Base-by-base conservation (phyloP, 805 yeast species). In the Metschnikowia cerradonensis region DNA sequence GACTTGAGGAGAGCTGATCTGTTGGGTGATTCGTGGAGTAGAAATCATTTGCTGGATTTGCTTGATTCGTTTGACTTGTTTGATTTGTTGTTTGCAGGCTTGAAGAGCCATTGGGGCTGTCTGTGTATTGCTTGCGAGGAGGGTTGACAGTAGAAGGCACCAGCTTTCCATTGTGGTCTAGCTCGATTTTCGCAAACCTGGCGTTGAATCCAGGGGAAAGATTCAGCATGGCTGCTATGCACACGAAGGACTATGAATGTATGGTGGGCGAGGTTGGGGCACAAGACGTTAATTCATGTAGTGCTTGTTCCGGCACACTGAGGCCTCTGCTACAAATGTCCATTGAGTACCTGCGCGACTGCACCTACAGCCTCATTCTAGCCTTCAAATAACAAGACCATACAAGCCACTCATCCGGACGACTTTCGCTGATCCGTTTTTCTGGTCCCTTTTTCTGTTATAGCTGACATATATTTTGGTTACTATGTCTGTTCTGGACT, bases 161-260 rank as follows among this genome's bases (percentile, higher is more conserved):
- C 37, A 40, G 44, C 26, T 44, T 20, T 26, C 30, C 22, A 6
- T 41, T 17, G 14, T 47, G 26, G 32, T 58, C 60, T 45, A 70
- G 64, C 49, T 58, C 62, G 31, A 70, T 68, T 42, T 57, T 59
- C 36, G 74, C 65, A 52, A 70, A 67, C 46, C 63, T 60, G 42
- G 62, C 66, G 48, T 64, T 68, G 56, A 70, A 60, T 23, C 62
- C 57, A n/a, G 66, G 65, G 20, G 65, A 57, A 8, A 55, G 54
- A 14, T 56, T 52, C 33, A 46, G 31, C 57, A 54, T 56, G 46
- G 31, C 36, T 19, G 46, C 38, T 20, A 33, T 39, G 41, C 41
- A 35, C 41, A 14, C 15, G 13, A 15, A 13, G 37, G 13, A 19
- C 6, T n/a, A 15, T 14, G 31, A 14, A 39, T 34, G 30, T 8